A percentile compares a stretch with the other conserved stretches of the same genome.
Evolutionary conservation across 2,329 filamentous ascomycete genomes (phyloP).

Genomic region (Fusarium piperis): DNA sequence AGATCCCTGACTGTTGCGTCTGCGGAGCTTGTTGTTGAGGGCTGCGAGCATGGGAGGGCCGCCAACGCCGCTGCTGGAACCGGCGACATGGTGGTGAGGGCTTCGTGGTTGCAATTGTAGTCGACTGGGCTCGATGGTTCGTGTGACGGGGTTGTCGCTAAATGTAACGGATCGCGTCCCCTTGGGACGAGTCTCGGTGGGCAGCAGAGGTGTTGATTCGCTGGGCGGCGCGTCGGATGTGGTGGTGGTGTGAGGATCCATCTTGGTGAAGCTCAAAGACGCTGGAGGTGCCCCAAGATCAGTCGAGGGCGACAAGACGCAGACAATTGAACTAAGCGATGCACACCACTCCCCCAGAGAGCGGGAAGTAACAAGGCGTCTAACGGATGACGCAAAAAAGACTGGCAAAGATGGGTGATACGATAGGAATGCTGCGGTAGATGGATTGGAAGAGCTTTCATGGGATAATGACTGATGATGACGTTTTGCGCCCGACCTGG

Average conservation of each 20-base stretch:
- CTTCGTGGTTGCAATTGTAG: slow-evolving; percentile 38
- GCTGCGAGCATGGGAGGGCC: slow-evolving; percentile 74
- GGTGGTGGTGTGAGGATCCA: slow-evolving; percentile 41
- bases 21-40: slow-evolving; percentile 86
- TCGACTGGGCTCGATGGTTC: slow-evolving; percentile 64
- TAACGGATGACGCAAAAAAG: not conserved
- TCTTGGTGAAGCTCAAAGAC: slow-evolving; percentile 24
- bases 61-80: slow-evolving; percentile 46
- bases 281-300: slow-evolving; percentile 1
- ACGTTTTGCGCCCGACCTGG: slow-evolving; percentile 30
- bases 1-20: slow-evolving; percentile 82
- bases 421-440: slow-evolving; percentile 21
- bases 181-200: slow-evolving; percentile 51
- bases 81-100: slow-evolving; percentile 44
- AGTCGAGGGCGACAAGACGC: slow-evolving; percentile 10
- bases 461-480: slow-evolving; percentile 28
- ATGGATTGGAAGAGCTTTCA: slow-evolving; percentile 34
- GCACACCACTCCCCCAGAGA: slow-evolving; percentile 12
- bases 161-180: slow-evolving; percentile 77
- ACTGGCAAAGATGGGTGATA: slow-evolving; percentile 11
- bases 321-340: not conserved
- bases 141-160: slow-evolving; percentile 74
- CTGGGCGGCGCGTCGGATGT: slow-evolving; percentile 27
- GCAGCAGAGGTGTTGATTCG: slow-evolving; percentile 51
- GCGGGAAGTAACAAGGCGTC: not conserved